Conservation (phyloP, 2,329 filamentous ascomycete species). For the Fusarium buxicola region DNA sequence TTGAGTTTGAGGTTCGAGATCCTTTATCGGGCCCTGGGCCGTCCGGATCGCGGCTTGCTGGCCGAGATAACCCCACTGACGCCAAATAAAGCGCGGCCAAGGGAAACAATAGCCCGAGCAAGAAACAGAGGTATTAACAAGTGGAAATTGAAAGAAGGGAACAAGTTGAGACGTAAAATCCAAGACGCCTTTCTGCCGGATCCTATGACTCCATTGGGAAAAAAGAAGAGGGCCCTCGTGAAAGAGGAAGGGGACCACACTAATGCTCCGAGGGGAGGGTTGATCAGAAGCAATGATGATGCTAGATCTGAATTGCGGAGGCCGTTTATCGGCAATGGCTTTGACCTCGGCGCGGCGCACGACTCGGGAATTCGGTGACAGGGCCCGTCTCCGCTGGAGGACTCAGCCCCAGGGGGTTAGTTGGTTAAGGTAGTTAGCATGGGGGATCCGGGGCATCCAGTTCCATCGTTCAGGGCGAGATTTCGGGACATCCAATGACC, state of each 20-base stretch:
- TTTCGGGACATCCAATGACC: constrained; percentile 8
- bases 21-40: constrained; percentile 45
- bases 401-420: constrained; percentile 14
- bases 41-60: constrained; percentile 46
- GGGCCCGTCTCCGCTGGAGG: constrained; percentile 33
- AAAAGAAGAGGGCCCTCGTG: constrained; percentile 28
- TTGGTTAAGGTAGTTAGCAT: no score
- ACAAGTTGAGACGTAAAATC: constrained; percentile 13
- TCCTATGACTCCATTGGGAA: constrained; percentile 40
- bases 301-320: constrained; percentile 34
- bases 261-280: constrained; percentile 12
- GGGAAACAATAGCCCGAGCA: constrained; percentile 12
- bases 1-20: constrained; percentile 27
- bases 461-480: constrained; percentile 4
- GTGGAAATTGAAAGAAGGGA: constrained; percentile 12
- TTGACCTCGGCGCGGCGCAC: constrained; percentile 39
- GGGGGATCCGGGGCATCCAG: constrained; percentile 2
- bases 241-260: constrained; percentile 19
- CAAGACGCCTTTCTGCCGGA: constrained; percentile 26
- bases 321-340: constrained; percentile 35
- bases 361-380: constrained; percentile 28
- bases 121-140: constrained; percentile 5
- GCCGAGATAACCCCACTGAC: constrained; percentile 44
- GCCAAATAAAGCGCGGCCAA: constrained; percentile 8
- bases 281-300: constrained; percentile 39